Conservation (phyloP, 257 asterid species). For the Cordia subcordata region DNA sequence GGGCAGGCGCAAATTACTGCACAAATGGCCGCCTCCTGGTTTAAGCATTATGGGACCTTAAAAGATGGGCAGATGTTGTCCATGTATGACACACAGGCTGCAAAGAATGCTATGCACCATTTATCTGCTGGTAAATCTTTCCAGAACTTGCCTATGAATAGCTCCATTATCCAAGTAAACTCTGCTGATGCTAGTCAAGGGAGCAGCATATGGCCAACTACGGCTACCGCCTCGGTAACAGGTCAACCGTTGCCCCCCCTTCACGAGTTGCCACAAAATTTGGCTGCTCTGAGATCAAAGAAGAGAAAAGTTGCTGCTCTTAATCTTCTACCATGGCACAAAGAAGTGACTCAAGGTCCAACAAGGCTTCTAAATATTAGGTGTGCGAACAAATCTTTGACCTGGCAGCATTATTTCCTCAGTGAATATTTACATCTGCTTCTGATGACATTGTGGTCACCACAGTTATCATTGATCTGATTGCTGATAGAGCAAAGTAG, state of each 20-base stretch:
- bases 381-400: conserved; percentile 15
- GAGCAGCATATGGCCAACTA: conserved; percentile 23
- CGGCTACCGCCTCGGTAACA: conserved; percentile 21
- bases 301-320: conserved; percentile 47
- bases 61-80: conserved; percentile 39
- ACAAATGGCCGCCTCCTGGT: conserved; percentile 56
- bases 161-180: conserved; percentile 29
- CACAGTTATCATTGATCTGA: too few species aligned
- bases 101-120: conserved; percentile 21
- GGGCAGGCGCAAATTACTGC: conserved; percentile 30
- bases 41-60: conserved; percentile 36
- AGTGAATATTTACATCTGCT: too few species aligned
- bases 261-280: conserved; percentile 29
- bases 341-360: conserved; percentile 39
- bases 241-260: conserved; percentile 24
- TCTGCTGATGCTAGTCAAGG: conserved; percentile 27
- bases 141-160: conserved; percentile 27
- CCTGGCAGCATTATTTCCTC: too few species aligned
- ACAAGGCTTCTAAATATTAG: conserved; percentile 38
- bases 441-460: too few species aligned
- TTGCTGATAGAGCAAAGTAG: too few species aligned
- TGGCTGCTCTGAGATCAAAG: conserved; percentile 32
- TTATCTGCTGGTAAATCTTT: conserved; percentile 20
- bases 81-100: conserved; percentile 20
- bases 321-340: conserved; percentile 61